Evolutionary conservation across 2,329 filamentous ascomycete genomes (phyloP).

Genomic region (Sphaceloma murrayae): DNA sequence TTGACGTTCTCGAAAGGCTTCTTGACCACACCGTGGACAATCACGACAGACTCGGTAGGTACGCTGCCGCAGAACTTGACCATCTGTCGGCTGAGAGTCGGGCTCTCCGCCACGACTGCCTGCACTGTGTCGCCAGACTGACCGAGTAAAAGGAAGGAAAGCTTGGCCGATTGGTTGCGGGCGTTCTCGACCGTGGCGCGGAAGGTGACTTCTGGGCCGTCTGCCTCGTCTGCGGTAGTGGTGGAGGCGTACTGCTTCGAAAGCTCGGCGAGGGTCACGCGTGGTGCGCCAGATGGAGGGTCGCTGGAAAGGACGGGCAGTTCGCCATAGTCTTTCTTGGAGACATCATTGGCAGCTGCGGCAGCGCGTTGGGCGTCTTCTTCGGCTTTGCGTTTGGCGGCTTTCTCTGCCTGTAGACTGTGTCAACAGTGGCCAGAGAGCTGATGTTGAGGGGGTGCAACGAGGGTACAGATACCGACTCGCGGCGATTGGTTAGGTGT

Average conservation of each 20-base stretch:
- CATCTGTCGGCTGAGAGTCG: constrained; percentile 69
- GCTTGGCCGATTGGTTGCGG: constrained; percentile 79
- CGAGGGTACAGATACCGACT: too few species aligned
- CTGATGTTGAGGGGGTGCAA: too few species aligned
- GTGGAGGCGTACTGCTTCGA: constrained; percentile 56
- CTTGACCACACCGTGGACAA: constrained; percentile 71
- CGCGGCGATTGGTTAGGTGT: neutral
- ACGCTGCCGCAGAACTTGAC: constrained; percentile 78
- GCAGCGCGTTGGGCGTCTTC: constrained; percentile 57
- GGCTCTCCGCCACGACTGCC: constrained; percentile 59
- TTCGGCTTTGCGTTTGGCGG: constrained; percentile 56
- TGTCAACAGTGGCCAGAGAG: neutral
- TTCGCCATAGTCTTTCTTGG: constrained; percentile 71
- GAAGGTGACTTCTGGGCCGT: constrained; percentile 54
- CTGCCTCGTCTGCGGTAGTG: constrained; percentile 28
- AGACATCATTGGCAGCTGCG: constrained; percentile 55
- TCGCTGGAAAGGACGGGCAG: constrained; percentile 45
- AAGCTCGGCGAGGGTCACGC: constrained; percentile 53
- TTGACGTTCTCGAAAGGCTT: constrained; percentile 81
- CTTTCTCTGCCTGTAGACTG: constrained; percentile 47
- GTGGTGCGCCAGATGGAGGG: constrained; percentile 45
- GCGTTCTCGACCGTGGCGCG: constrained; percentile 80
- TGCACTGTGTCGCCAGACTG: constrained; percentile 70
- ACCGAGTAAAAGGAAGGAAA: constrained; percentile 80
- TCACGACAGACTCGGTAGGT: constrained; percentile 70